Evolutionary conservation across 2,329 filamentous ascomycete species (phyloP).

Genomic region (Stagonosporopsis tanaceti): DNA sequence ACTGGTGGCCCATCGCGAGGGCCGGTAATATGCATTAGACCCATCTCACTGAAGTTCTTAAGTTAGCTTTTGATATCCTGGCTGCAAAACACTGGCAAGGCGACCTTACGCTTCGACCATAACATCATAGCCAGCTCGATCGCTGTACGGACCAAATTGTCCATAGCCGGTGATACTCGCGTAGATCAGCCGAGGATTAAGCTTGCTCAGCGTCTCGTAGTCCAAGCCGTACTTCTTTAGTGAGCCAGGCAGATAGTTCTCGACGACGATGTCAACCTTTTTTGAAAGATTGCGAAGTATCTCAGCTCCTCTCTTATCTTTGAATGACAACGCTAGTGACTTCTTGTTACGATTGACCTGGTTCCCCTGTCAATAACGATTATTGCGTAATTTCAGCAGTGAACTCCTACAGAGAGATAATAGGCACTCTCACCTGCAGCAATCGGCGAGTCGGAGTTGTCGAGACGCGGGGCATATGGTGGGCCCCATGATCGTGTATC

Average conservation of each 20-base stretch:
- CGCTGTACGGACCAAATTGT: conserved; percentile 87
- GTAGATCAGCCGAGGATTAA: conserved; percentile 89
- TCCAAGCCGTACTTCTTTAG: conserved; percentile 90
- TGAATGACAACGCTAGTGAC: conserved; percentile 89
- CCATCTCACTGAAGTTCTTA: conserved; percentile 70
- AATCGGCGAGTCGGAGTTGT: conserved; percentile 65
- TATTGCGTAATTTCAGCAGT: not conserved
- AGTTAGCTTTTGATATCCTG: not conserved
- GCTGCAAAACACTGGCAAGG: not conserved
- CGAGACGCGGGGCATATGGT: conserved; percentile 81
- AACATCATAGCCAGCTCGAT: conserved; percentile 93
- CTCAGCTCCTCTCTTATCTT: conserved; percentile 79
- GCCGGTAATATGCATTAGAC: conserved; percentile 97
- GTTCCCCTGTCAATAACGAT: not conserved
- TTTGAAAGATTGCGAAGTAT: conserved; percentile 85
- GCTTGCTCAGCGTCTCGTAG: conserved; percentile 76
- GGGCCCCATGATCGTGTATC: conserved; percentile 97
- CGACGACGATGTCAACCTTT: conserved; percentile 89
- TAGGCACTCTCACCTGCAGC: conserved; percentile 90
- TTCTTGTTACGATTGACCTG: conserved; percentile 98
- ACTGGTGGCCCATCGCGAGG: conserved; percentile 86
- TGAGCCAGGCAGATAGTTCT: conserved; percentile 92
- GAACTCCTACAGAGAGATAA: conserved; percentile 75
- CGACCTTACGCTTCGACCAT: conserved; percentile 77
- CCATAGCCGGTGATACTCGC: conserved; percentile 97